Evolutionary conservation across 225 moss, liverwort and hornwort species (phyloP).

Genomic region (Polytrichum formosum): DNA sequence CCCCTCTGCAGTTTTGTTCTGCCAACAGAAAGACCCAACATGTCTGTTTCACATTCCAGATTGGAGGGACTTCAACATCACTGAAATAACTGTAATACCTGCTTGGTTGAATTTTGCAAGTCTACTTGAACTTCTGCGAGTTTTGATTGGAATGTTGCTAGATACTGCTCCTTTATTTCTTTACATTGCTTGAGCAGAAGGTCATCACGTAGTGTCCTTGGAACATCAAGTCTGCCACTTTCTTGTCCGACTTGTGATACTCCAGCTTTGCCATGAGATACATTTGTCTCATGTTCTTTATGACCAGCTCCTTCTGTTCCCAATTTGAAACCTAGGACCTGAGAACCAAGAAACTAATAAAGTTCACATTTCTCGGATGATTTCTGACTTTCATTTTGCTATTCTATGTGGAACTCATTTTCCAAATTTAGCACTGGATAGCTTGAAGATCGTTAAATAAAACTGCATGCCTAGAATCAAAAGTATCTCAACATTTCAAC

Average conservation of each 20-base stretch:
- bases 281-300: constrained; percentile 17
- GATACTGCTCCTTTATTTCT: constrained; percentile 78
- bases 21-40: no score
- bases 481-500: no score
- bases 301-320: constrained; percentile 22
- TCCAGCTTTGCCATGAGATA: constrained; percentile 14
- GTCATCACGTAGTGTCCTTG: constrained; percentile 78
- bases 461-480: no score
- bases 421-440: neutral
- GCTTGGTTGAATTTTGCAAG: constrained; percentile 56
- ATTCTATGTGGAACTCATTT: no score
- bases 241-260: constrained; percentile 15
- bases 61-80: neutral
- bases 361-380: neutral
- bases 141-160: constrained; percentile 70
- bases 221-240: constrained; percentile 41
- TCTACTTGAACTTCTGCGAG: constrained; percentile 52
- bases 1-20: no score
- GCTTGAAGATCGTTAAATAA: neutral
- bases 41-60: no score
- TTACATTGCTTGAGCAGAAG: constrained; percentile 65
- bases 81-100: constrained; percentile 38
- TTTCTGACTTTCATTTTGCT: no score
- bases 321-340: constrained; percentile 38
- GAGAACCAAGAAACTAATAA: constrained; percentile 14